Evolutionary conservation across 2,329 filamentous ascomycete species (phyloP), one percentile per base, ranked within the genome.

Genomic region (Bipolaris cookei): DNA sequence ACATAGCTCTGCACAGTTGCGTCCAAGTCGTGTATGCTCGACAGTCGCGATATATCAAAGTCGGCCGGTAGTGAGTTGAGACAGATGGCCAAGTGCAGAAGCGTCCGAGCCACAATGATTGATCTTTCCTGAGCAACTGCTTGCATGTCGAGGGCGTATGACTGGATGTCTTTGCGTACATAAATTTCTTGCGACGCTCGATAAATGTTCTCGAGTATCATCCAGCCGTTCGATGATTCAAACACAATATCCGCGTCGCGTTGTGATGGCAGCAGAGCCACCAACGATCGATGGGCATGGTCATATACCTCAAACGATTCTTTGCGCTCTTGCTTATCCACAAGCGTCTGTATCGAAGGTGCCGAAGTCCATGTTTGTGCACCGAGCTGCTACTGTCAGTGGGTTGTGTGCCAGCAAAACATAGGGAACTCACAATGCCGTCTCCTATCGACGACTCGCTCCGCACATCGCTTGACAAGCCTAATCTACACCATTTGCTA

Each of bases 141-240:
- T 11, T 58, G 52, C 70, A 76, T 75, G 50, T 71, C 62, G 41
- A 76, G 51, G 8, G 71, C 72, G 30, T 75, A 75, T 8, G 72
- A 72, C 42, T 72, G 64, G 1, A 62, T 57, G 48, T 76, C 72
- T 46, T 56, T 53, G 50, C 72, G 63, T 20, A 74, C 69, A 48
- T 69, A 76, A 3, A 75, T 65, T 2, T 73, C 64, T 48, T 59
- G 59, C 3, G 65, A 60, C 7, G 73, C 72, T 48, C 57, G 69
- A 56, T 76, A 75, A 28, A 70, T 61, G 37, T 57, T 61, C 2
- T 62, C 57, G 16, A 75, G 51, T 16, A 72, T 71, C 68, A 70
- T 76, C 72, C 73, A 76, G 20, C 70, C 70, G 46, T 76, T 75
- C 1, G 72, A 71, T 2, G 70, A 73, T 49, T 73, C 71, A 28